These are phyloP conservation scores for Anaeromyces robustus DNA, from an alignment of 192 early-diverging fungal species.

Conservation along the genomic window DNA sequence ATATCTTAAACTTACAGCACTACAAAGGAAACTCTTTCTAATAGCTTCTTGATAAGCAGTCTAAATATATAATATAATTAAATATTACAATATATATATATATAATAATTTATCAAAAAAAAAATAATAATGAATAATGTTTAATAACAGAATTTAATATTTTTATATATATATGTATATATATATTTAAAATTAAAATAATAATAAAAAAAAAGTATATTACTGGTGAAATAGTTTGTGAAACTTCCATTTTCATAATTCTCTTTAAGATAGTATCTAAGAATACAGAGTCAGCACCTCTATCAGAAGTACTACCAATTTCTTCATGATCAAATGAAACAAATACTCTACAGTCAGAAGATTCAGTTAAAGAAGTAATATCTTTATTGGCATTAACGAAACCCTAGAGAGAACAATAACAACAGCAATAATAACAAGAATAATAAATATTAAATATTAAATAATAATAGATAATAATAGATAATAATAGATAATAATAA, in stretches of 20 bases:
- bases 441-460: no score
- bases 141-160: no score
- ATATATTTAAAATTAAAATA: neutral
- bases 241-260: conserved; percentile 15
- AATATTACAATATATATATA: neutral
- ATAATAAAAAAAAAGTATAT: neutral
- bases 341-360: conserved; percentile 66
- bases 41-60: neutral
- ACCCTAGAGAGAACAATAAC: no score
- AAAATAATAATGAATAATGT: no score
- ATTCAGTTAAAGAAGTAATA: conserved; percentile 27
- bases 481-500: no score
- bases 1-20: neutral
- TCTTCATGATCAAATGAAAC: conserved; percentile 98
- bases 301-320: conserved; percentile 78
- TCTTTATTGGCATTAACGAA: conserved; percentile 31
- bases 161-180: no score
- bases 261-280: conserved; percentile 55
- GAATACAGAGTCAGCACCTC: conserved; percentile 86
- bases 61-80: neutral
- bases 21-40: neutral
- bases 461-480: no score
- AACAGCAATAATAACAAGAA: no score
- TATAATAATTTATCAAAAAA: no score
- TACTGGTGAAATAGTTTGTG: neutral